Base-by-base conservation (phyloP, 371 early-diverging fungal species). In the Actinomortierella wolfii region DNA sequence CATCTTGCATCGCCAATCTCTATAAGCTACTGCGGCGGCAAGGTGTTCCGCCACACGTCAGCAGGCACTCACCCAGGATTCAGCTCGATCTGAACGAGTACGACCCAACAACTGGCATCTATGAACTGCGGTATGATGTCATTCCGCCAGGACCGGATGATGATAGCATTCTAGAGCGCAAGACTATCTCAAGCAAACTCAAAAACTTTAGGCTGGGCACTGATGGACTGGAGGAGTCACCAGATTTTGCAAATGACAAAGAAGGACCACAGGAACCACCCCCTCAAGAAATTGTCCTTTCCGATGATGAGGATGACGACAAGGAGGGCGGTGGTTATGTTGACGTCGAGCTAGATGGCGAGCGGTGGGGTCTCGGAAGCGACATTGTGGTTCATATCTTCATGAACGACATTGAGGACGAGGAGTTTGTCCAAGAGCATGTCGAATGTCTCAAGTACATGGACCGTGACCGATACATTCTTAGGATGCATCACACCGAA, bases 401-500 rank as follows among this genome's bases (percentile, higher is more conserved):
- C 42, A 69, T 76, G 66, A 76, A 76, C 60, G 76, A 76, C 47
- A 68, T 68, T 41, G 76, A 68, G 43, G 69, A 68, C 44, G 76
- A 76, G 42, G 76, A 68, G 47, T 76, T 69, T 66, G 69, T 69
- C 1, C 76, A 59, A 24, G 76, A 68, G 11, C 59, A 69, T 49
- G 76, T 76, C 18, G 76, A 76, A 39, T 76, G 76, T 26, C 57
- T 76, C 51, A 68, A 69, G 54, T 76, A 76, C 28, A 76, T 76
- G 76, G 69, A 68, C 9, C 61, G 69, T 1, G 63, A 68, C 41
- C 61, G 76, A 1, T 76, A 69, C 18, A 68, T 76, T 24, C 59
- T 76, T 1, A 61, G 76, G 34, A 65, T 76, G 69, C 68, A 69
- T 20, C 76, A 76, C 47, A 61, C 69, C 8, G 64, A 73, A n/a